These are phyloP conservation scores for Jackrogersella minutella DNA, from an alignment of 495 filamentous ascomycete species.

Conservation along the genomic window DNA sequence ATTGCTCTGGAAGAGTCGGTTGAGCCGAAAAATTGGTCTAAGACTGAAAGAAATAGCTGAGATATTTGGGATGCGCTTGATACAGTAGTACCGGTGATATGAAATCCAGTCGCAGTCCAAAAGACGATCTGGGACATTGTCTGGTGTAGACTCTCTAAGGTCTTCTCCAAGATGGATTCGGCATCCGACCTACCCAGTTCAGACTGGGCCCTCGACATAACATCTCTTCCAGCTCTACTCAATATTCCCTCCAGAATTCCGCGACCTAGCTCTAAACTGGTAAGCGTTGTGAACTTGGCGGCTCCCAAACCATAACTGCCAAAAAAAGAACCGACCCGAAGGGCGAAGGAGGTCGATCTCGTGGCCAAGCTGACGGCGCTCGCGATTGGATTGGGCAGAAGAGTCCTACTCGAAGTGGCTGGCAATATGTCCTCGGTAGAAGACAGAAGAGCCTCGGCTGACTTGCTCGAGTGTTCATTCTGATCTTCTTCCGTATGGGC, in stretches of 20 bases:
- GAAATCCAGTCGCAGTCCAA: constrained; percentile 73
- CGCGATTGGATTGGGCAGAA: constrained; percentile 72
- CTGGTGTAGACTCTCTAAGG: constrained; percentile 68
- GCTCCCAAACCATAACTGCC: constrained; percentile 70
- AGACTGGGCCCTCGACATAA: constrained; percentile 60
- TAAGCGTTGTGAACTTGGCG: constrained; percentile 72
- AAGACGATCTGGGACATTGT: constrained; percentile 72
- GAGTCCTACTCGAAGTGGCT: constrained; percentile 59
- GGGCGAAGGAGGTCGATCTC: constrained; percentile 71
- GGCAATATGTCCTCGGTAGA: constrained; percentile 3
- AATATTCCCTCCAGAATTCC: constrained; percentile 72
- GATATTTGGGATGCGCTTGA: constrained; percentile 68
- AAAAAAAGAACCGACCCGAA: constrained; percentile 74
- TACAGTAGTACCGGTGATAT: constrained; percentile 70
- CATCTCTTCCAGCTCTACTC: constrained; percentile 72
- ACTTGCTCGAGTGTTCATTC: constrained; percentile 5
- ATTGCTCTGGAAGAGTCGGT: constrained; percentile 85
- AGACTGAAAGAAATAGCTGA: constrained; percentile 68
- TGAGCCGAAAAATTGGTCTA: constrained; percentile 78
- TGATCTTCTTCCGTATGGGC: constrained; percentile 12
- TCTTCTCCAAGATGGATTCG: constrained; percentile 68
- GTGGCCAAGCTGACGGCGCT: constrained; percentile 74
- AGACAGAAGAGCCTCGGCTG: background rate
- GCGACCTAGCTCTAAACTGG: constrained; percentile 72
- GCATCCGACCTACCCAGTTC: constrained; percentile 67